Base-by-base conservation (phyloP, 1,139 yeast species). In the Sugiyamaella grinbergsii region DNA sequence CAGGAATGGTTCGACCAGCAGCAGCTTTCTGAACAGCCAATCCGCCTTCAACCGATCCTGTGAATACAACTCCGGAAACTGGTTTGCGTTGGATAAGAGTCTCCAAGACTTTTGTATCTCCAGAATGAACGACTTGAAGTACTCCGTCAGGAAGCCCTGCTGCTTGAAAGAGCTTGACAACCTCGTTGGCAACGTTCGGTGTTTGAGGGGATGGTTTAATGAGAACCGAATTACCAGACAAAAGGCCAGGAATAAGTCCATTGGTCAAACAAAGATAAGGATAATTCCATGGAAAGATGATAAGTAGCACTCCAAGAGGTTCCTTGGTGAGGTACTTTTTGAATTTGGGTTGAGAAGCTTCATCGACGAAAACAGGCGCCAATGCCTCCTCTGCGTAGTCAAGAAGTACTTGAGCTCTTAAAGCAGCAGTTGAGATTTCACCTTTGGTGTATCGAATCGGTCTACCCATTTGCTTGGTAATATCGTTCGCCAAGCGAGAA, bases 281-380 rank as follows among this genome's bases (percentile, higher is more conserved):
- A 76, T 85, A 86, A 70, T 86, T 86, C 94, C 95, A 87, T 50
- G 95, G 95, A 63, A 86, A 85, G 58, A 88, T 84, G 68, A 85
- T 87, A 47, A 90, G 89, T 67, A 87, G 82, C 42, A 85, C 91
- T 61, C 95, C 95, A 56, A 80, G 72, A 51, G 90, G 89, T 65
- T 83, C 89, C 40, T 60, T 76, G 49, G 77, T 69, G 22, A 83
- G 75, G 71, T 81, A 86, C 51, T 67, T 66, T 18, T 61, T 63
- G 60, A 69, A 66, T 33, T 58, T 57, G 22, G 60, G 57, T n/a
- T 56, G 58, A 6, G 61, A 58, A 22, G 54, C 55, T 26, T 65
- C 64, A 24, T 62, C 63, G 15, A 66, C 72, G 2, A 57, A 60
- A n/a, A 58, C 63, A 6, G 61, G 58, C 11, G 62, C 64, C 41